phyloP scores from a whole-genome alignment of 2,329 filamentous ascomycete genomes.

The Hysterium pulicare region DNA sequence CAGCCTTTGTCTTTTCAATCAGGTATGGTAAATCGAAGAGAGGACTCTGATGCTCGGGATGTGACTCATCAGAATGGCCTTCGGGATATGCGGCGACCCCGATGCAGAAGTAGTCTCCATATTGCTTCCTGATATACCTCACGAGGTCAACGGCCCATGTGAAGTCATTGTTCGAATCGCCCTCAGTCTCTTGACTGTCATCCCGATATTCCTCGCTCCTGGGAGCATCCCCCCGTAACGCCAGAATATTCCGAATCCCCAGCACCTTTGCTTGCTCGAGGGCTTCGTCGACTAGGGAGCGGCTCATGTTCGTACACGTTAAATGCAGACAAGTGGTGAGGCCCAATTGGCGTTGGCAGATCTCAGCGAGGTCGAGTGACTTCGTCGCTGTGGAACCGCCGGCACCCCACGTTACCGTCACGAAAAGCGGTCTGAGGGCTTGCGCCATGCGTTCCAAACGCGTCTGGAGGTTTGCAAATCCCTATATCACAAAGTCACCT shows the following conservation, averaged over 20 bases:
- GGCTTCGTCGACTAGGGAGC: constrained; percentile 78
- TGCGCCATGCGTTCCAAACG: constrained; percentile 94
- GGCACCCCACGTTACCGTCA: constrained; percentile 97
- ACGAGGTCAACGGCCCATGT: constrained; percentile 87
- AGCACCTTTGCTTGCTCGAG: constrained; percentile 86
- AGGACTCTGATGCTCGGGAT: constrained; percentile 71
- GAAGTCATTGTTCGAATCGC: constrained; percentile 71
- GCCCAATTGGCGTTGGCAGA: constrained; percentile 87
- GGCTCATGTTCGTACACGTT: constrained; percentile 97
- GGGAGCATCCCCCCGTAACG: constrained; percentile 86
- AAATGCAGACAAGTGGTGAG: constrained; percentile 94
- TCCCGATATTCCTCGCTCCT: constrained; percentile 82
- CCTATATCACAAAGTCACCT: constrained; percentile 42
- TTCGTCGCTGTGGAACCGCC: constrained; percentile 89
- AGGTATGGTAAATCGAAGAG: constrained; percentile 75
- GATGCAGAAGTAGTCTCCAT: constrained; percentile 94
- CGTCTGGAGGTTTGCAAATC: constrained; percentile 87
- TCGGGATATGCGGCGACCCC: constrained; percentile 95
- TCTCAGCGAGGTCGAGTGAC: constrained; percentile 88
- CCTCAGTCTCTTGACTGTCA: constrained; percentile 58
- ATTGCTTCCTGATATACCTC: constrained; percentile 76
- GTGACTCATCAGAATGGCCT: constrained; percentile 86
- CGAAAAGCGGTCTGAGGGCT: constrained; percentile 85
- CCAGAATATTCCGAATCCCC: constrained; percentile 90
- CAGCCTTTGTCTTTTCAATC: constrained; percentile 84